These are phyloP conservation scores for Dothistroma pini DNA, from an alignment of 2,329 filamentous ascomycete genomes.

Conservation along the genomic window DNA sequence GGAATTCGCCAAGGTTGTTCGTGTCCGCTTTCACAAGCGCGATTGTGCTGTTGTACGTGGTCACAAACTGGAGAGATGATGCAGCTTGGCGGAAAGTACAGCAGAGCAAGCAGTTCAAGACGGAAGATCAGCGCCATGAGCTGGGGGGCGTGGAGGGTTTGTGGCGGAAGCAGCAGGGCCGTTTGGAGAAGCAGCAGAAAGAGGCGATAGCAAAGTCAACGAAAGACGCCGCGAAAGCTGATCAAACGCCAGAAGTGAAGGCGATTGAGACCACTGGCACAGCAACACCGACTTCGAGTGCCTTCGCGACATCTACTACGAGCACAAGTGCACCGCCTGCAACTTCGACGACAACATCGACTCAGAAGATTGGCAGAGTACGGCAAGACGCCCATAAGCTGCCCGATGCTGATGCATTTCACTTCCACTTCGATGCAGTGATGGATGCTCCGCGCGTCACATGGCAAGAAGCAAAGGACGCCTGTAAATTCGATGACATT, in stretches of 20 bases:
- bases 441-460: slow-evolving; percentile 8
- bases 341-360: not conserved
- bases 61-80: not conserved
- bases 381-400: slow-evolving; percentile 11
- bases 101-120: not conserved
- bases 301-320: not conserved
- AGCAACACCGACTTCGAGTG: not conserved
- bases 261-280: not conserved
- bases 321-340: not conserved
- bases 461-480: slow-evolving; percentile 5
- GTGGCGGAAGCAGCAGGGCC: not conserved
- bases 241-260: not conserved
- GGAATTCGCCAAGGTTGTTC: not conserved
- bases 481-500: slow-evolving; percentile 11
- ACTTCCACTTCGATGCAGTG: slow-evolving; percentile 12
- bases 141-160: not conserved
- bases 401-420: slow-evolving; percentile 11
- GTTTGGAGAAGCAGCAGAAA: not conserved
- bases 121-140: not conserved
- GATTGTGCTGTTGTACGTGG: not conserved
- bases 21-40: not conserved
- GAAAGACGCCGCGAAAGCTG: not conserved
- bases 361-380: not conserved
- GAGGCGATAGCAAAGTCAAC: not conserved
- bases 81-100: not conserved